Conservation (phyloP, 192 early-diverging fungal genomes). For the Geosiphon pyriformis region DNA sequence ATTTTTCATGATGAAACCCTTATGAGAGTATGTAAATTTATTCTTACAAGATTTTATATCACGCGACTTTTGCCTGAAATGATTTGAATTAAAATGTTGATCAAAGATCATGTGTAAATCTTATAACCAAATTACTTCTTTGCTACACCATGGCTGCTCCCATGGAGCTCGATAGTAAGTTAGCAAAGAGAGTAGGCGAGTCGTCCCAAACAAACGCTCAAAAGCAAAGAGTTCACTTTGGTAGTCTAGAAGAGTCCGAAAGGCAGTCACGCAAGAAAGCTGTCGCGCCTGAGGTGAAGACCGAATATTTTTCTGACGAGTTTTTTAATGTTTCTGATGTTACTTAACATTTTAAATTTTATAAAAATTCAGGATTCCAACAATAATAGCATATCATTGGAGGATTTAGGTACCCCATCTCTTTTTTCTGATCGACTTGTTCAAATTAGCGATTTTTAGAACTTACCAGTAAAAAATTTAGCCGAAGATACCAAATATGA, state of each 20-base stretch:
- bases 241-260: slow-evolving; percentile 43
- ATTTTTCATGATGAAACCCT: no score
- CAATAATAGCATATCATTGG: slow-evolving; percentile 37
- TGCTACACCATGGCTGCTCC: no score
- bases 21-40: no score
- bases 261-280: background rate
- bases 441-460: background rate
- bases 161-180: background rate
- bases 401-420: slow-evolving; percentile 35
- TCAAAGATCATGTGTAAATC: no score
- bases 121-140: no score
- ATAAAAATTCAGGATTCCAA: background rate
- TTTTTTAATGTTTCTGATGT: no score
- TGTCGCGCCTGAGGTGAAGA: background rate
- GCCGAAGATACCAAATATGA: slow-evolving; percentile 38
- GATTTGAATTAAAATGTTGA: no score
- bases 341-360: no score
- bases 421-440: background rate
- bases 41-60: no score
- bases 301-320: background rate
- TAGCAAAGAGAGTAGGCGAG: background rate
- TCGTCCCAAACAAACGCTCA: background rate
- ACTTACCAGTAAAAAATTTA: background rate
- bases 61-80: no score
- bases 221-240: slow-evolving; percentile 59